Conservation (phyloP, 164 flowering plant species). For the Macadamia tetraphylla region DNA sequence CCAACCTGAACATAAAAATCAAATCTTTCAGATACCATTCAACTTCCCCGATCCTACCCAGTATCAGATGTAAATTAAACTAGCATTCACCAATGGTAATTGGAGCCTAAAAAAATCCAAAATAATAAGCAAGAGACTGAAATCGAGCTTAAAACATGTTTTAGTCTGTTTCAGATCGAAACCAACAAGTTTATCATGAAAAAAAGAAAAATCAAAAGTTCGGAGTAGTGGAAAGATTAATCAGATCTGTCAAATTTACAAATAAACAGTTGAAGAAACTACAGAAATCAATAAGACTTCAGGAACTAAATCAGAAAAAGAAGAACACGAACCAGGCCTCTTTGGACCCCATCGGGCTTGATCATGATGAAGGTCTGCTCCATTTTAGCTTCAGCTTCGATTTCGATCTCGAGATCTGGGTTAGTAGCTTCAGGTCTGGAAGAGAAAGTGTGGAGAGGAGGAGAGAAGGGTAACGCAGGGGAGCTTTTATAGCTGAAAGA, state of each 20-base stretch:
- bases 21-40: neutral
- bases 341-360: conserved; percentile 81
- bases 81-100: too few species aligned
- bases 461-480: neutral
- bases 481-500: neutral
- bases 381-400: conserved; percentile 21
- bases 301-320: neutral
- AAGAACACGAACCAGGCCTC: conserved; percentile 44
- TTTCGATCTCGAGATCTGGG: too few species aligned
- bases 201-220: too few species aligned
- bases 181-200: too few species aligned
- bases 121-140: neutral
- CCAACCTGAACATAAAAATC: conserved; percentile 50
- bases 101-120: too few species aligned
- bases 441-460: too few species aligned
- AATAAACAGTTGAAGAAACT: too few species aligned
- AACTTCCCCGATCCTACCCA: neutral
- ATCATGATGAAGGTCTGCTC: conserved; percentile 75
- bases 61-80: neutral
- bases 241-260: too few species aligned
- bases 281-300: too few species aligned
- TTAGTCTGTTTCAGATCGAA: too few species aligned
- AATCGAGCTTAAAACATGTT: neutral
- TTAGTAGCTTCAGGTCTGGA: too few species aligned
- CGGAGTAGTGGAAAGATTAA: too few species aligned